phyloP scores from a whole-genome alignment of 352 stramenopile genomes.

The Pythium guiyangense region DNA sequence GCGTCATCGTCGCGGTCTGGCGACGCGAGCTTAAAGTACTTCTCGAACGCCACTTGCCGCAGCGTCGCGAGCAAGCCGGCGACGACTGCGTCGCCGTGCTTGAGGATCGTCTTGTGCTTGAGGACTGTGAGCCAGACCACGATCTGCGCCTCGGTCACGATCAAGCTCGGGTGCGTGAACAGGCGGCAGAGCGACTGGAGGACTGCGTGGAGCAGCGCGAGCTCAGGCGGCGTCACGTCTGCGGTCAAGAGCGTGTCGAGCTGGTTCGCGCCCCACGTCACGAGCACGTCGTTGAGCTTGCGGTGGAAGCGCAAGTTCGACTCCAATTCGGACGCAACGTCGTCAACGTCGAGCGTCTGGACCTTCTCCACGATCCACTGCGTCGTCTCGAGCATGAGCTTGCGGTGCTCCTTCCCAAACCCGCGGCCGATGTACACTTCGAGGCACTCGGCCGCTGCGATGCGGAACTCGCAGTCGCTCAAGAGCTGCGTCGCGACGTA shows the following conservation, averaged over 20 bases:
- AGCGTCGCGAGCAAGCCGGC: constrained; percentile 35
- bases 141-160: constrained; percentile 66
- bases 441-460: constrained; percentile 59
- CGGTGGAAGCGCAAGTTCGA: constrained; percentile 59
- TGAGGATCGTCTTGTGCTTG: constrained; percentile 63
- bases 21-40: constrained; percentile 76
- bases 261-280: constrained; percentile 66
- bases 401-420: constrained; percentile 67
- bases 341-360: constrained; percentile 31
- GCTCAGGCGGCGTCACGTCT: constrained; percentile 26
- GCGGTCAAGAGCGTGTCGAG: constrained; percentile 40
- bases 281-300: constrained; percentile 73
- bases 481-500: constrained; percentile 55
- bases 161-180: constrained; percentile 64
- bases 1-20: constrained; percentile 45
- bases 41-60: constrained; percentile 64
- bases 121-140: constrained; percentile 69
- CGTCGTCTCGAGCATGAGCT: constrained; percentile 59
- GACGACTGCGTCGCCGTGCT: constrained; percentile 33
- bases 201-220: constrained; percentile 38
- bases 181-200: constrained; percentile 47
- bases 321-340: constrained; percentile 41
- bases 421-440: constrained; percentile 62
- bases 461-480: constrained; percentile 43
- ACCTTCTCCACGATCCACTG: constrained; percentile 57